Evolutionary conservation across 495 filamentous ascomycete species (phyloP).

Genomic region (Friedmanniomyces simplex): DNA sequence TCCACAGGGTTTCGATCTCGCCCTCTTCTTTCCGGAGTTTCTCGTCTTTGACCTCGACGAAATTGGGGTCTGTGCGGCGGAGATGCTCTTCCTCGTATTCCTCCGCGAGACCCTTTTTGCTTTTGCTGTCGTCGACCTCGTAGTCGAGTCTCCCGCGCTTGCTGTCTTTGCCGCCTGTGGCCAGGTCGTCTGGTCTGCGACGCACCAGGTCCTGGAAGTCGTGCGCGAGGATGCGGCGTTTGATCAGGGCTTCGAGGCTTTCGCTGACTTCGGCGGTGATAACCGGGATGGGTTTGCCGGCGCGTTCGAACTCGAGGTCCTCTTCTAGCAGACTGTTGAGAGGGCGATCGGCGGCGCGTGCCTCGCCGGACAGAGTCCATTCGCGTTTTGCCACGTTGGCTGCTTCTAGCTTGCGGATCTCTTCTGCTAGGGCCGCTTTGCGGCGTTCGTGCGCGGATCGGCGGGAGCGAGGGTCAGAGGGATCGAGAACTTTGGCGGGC

Average conservation of each 20-base stretch:
- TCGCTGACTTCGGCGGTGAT: conserved; percentile 91
- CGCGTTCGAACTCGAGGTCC: conserved; percentile 88
- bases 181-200: conserved; percentile 60
- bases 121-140: conserved; percentile 80
- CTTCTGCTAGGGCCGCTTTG: conserved; percentile 71
- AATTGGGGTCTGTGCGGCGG: conserved; percentile 65
- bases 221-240: conserved; percentile 77
- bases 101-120: conserved; percentile 76
- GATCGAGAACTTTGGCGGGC: conserved; percentile 23
- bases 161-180: conserved; percentile 40
- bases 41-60: conserved; percentile 69
- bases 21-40: conserved; percentile 70
- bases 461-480: conserved; percentile 41
- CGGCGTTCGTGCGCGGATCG: conserved; percentile 77
- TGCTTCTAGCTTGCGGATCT: conserved; percentile 83
- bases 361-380: conserved; percentile 88
- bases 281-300: conserved; percentile 90
- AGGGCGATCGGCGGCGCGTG: conserved; percentile 67
- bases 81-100: conserved; percentile 90
- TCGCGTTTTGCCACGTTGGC: conserved; percentile 82
- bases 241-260: conserved; percentile 87
- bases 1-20: conserved; percentile 80
- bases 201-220: conserved; percentile 91
- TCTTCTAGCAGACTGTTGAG: conserved; percentile 88
- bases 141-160: conserved; percentile 49